Evolutionary conservation across 106 monocot species (phyloP), one percentile per base, ranked within the genome.

Genomic region (Acanthochlamys bracteata): DNA sequence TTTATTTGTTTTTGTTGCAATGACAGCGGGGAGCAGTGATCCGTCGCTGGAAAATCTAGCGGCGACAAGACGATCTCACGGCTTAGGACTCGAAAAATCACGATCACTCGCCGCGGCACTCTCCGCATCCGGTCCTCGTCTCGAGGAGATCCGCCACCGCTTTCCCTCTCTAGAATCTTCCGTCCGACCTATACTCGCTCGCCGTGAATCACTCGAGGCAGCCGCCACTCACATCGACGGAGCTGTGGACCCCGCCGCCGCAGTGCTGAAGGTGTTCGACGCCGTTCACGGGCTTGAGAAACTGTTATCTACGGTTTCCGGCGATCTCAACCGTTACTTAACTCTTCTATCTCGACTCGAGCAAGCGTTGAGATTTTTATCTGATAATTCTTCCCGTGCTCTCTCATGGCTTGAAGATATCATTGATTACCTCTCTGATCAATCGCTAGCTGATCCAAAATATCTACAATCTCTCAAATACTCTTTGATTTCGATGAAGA

Each of bases 261-360:
- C 87, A 17, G 95, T 96, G 56, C 90, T 96, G 53, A 84, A 79
- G 63, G 90, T 96, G 14, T 96, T 90, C 77, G 95, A 96, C 67
- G 95, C 95, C 27, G 82, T 96, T 16, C 95, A 90, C 63, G 90
- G 95, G 49, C 95, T 96, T 43, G 95, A 96, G 65, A 80, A 53
- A 7, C 62, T 82, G 21, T 80, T 96, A 24, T 84, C 90, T 60
- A 70, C 82, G 42, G 77, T 74, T 26, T 17, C 55, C 19, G 22
- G 16, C 43, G 83, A 84, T 63, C 78, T 88, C 39, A 13, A 57
- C 39, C 72, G 60, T 20, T 88, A 78, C 69, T 77, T 88, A 41
- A 72, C 83, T 42, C 61, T 88, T 61, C 73, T 88, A 27, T 20
- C 66, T 19, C 78, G 78, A 47, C 80, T 88, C 53, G 78, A 88